Percentiles rank a stretch among this genome's conserved stretches.
Conservation (phyloP, 495 filamentous ascomycete species). For the Aspergillus diversus region DNA sequence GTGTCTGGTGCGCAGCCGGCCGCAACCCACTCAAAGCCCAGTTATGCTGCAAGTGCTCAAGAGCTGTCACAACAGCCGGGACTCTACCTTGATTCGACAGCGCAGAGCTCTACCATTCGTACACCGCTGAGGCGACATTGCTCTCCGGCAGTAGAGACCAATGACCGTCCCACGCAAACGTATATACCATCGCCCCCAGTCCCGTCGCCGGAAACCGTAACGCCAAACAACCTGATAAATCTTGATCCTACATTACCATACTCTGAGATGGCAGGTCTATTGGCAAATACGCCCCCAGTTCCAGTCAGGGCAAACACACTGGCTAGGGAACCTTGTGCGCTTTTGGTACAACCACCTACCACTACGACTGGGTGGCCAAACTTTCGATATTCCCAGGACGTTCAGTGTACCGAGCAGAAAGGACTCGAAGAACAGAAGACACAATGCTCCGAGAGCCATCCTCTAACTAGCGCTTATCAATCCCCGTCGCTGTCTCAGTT, state of each 20-base stretch:
- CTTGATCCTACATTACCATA: background rate
- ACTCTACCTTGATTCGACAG: background rate
- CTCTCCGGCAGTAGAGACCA: conserved; percentile 3
- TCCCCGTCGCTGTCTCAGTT: conserved; percentile 48
- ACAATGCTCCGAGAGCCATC: background rate
- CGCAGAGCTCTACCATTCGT: background rate
- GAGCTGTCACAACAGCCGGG: background rate
- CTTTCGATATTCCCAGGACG: background rate
- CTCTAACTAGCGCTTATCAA: conserved; percentile 32
- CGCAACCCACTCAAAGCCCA: conserved; percentile 21
- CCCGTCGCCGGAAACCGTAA: background rate
- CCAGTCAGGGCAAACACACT: conserved; percentile 4
- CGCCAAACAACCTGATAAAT: background rate
- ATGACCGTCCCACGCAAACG: background rate
- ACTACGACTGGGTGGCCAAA: conserved; percentile 5
- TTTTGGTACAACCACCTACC: conserved; percentile 1
- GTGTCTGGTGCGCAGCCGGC: conserved; percentile 53
- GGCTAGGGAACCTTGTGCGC: conserved; percentile 5
- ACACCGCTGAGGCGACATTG: background rate
- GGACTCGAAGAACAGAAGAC: background rate
- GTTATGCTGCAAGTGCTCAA: conserved; percentile 3
- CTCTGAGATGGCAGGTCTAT: background rate
- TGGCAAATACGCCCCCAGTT: conserved; percentile 6
- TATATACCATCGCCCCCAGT: background rate
- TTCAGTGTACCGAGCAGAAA: background rate